Evolutionary conservation across 768 basidiomycete species (phyloP).

Genomic region (Rhizopogon rudus): DNA sequence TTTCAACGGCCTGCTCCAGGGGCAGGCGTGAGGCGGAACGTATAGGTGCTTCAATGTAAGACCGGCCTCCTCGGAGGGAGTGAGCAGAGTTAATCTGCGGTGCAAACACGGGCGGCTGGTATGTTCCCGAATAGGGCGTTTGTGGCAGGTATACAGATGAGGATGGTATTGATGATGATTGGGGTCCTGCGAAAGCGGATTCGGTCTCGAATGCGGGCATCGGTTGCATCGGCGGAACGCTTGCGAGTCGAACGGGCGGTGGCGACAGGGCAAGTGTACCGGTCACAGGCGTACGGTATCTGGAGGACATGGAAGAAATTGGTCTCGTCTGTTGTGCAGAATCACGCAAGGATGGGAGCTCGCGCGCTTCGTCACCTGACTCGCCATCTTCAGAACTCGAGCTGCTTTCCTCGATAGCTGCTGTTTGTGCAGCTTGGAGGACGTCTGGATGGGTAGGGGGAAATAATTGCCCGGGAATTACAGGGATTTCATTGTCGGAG

Average conservation of each 20-base stretch:
- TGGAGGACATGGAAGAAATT: conserved; percentile 72
- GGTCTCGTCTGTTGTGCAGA: conserved; percentile 45
- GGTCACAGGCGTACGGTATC: conserved; percentile 74
- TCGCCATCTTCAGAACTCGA: conserved; percentile 43
- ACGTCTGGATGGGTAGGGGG: conserved; percentile 10
- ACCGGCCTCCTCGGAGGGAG: conserved; percentile 30
- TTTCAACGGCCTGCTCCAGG: conserved; percentile 75
- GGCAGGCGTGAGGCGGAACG: conserved; percentile 40
- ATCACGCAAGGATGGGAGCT: conserved; percentile 36
- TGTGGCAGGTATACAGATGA: conserved; percentile 31
- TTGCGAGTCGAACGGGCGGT: conserved; percentile 36
- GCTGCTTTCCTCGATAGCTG: conserved; percentile 21
- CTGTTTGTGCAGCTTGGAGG: conserved; percentile 12
- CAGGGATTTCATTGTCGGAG: conserved; percentile 35
- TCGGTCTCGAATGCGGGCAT: conserved; percentile 64
- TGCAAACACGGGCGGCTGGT: conserved; percentile 33
- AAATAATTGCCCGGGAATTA: conserved; percentile 9
- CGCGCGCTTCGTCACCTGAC: conserved; percentile 42
- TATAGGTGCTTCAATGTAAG: conserved; percentile 27
- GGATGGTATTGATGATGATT: conserved; percentile 32
- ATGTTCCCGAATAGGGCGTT: conserved; percentile 33
- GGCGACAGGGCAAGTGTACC: conserved; percentile 57
- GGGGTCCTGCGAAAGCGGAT: conserved; percentile 62
- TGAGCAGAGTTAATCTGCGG: conserved; percentile 34
- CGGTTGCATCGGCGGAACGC: conserved; percentile 65